These are phyloP conservation scores for Abrus pulchellus DNA, from an alignment of 306 rosid genomes.

Conservation along the genomic window DNA sequence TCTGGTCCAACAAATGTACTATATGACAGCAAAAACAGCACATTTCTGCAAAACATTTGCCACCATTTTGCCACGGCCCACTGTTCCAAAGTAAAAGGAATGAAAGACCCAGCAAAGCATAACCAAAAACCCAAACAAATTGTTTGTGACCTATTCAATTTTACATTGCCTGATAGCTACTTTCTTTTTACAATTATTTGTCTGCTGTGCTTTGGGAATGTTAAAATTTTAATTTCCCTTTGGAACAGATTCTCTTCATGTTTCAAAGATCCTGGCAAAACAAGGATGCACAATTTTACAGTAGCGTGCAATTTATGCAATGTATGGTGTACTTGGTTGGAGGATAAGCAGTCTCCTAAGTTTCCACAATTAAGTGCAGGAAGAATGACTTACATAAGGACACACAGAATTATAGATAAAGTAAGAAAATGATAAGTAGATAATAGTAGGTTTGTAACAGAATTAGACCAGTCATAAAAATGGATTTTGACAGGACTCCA, in stretches of 20 bases:
- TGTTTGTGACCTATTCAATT: background rate
- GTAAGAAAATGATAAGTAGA: background rate
- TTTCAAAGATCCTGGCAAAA: background rate
- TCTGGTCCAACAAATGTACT: background rate
- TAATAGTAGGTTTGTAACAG: background rate
- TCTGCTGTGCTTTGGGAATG: background rate
- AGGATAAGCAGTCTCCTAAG: background rate
- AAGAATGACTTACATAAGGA: background rate
- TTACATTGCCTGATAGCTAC: background rate
- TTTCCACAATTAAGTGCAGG: background rate
- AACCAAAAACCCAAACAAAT: background rate
- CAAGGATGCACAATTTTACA: background rate
- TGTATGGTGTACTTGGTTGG: background rate
- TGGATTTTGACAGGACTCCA: background rate
- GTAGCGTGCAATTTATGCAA: background rate
- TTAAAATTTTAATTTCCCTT: background rate
- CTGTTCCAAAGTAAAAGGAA: background rate
- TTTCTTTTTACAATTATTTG: background rate
- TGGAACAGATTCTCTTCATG: background rate
- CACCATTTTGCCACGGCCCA: background rate
- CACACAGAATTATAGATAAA: background rate
- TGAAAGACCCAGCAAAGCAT: background rate
- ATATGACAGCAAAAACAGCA: background rate
- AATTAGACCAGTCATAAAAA: background rate
- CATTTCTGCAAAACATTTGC: background rate